A percentile compares a stretch with the other conserved stretches of the same genome.
These are phyloP conservation scores for Melocanna baccifera DNA, from an alignment of 176 grass and related monocot genomes.

Conservation along the genomic window DNA sequence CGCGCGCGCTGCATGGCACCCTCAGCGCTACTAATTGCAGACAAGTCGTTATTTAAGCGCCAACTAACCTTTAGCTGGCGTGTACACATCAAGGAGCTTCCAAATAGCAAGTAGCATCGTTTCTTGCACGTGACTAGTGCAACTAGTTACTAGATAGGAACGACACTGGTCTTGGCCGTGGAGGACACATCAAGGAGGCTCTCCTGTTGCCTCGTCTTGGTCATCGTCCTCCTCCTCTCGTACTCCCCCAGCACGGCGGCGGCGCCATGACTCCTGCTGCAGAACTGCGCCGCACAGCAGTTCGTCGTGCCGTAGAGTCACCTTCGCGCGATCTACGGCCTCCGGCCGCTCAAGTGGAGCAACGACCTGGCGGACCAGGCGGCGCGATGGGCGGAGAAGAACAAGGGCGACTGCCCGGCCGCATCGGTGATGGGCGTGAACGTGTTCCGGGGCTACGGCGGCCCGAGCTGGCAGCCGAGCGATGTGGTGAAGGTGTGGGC, in stretches of 20 bases:
- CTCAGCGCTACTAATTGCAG: neutral
- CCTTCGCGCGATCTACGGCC: constrained; percentile 35
- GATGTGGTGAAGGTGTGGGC: constrained; percentile 59
- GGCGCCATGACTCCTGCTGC: constrained; percentile 17
- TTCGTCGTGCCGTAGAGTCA: constrained; percentile 39
- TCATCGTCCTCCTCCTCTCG: neutral
- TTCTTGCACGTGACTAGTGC: constrained; percentile 23
- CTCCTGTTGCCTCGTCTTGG: neutral
- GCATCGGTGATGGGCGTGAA: constrained; percentile 27
- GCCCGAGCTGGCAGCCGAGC: constrained; percentile 34
- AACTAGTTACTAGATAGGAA: neutral
- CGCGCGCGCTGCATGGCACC: neutral
- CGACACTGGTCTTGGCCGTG: constrained; percentile 28
- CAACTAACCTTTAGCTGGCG: neutral
- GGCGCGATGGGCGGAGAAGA: constrained; percentile 31
- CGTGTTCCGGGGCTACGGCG: constrained; percentile 47
- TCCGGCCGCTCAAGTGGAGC: constrained; percentile 51
- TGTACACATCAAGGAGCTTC: constrained; percentile 26
- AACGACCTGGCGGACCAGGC: constrained; percentile 36
- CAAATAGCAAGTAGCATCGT: neutral
- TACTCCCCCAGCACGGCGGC: neutral
- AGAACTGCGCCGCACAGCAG: constrained; percentile 37
- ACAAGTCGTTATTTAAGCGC: neutral
- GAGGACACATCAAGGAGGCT: constrained; percentile 38
- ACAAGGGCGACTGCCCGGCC: constrained; percentile 41